Evolutionary conservation across 176 grass and related monocot genomes (phyloP), one percentile per base, ranked within the genome.

Genomic region (Coix lacrymajobi): DNA sequence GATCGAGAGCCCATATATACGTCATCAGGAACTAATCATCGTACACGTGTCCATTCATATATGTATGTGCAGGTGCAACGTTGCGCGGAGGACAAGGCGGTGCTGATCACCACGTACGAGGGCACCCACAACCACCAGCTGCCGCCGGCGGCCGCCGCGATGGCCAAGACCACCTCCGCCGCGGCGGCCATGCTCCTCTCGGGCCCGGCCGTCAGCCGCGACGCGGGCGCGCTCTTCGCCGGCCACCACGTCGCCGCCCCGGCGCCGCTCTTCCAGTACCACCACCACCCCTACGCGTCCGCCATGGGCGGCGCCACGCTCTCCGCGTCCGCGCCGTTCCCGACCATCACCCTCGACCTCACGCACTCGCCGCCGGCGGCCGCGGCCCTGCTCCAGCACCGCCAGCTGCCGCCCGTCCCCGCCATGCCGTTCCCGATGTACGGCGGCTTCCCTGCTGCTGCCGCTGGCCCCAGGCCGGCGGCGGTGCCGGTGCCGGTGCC

Each of bases 181-280:
- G 94, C 94, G 1, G 94, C 88, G 5, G 85, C 92, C 54, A 97
- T 97, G 94, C 90, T 97, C 15, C 92, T 97, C 1, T 97, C 94
- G 46, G 90, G 88, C 63, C 91, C 94, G 52, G 10, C 91, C 84
- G 36, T 81, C 94, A 41, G 88, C 90, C 30, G 83, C 81, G 88
- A 87, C 84, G 13, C 58, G 74, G 72, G 86, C 67, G 24, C 73
- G 58, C 41, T 85, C 17, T 48, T 97, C 83, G 81, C 77, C 68
- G 78, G 78, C 62, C 89, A 93, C 83, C 76, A 84, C 24, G 67
- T 84, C 41, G 85, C 76, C 1, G 85, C 87, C 38, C 81, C 54
- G 57, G 44, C 28, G 82, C 82, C 13, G 74, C 30, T 97, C 19
- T 83, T 90, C 66, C 78, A 76, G 54, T 11, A 62, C 38, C 4